Percentiles rank a stretch among this genome's conserved stretches.
phyloP scores from a whole-genome alignment of 257 asterid species.

The Nicotiana benthamiana region DNA sequence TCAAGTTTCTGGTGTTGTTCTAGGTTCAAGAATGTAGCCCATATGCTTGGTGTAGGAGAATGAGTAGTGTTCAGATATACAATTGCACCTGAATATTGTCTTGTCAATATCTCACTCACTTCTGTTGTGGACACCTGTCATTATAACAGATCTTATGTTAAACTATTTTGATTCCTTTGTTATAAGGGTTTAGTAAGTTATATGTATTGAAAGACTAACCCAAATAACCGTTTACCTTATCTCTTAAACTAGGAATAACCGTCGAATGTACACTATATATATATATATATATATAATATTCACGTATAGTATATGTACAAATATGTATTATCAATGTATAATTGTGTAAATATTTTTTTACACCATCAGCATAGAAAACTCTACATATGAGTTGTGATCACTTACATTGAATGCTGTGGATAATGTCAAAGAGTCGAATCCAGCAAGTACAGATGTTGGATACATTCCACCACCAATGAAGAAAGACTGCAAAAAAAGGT shows the following conservation, averaged over 20 bases:
- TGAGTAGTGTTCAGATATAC: conserved; percentile 24
- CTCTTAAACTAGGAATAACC: no score
- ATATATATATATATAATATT: no score
- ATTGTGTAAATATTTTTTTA: no score
- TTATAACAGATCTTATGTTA: not conserved
- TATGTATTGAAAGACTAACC: no score
- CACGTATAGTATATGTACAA: no score
- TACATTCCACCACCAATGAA: conserved; percentile 69
- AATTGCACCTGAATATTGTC: conserved; percentile 49
- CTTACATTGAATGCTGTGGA: conserved; percentile 77
- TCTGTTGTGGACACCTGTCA: conserved; percentile 49
- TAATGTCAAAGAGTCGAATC: conserved; percentile 59
- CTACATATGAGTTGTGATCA: not conserved
- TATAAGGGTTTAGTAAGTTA: no score
- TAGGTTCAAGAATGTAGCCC: conserved; percentile 50
- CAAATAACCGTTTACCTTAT: no score
- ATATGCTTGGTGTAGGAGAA: conserved; percentile 33
- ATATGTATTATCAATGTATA: no score
- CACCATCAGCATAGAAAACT: no score
- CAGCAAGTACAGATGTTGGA: conserved; percentile 70
- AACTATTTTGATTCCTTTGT: no score
- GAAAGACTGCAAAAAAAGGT: conserved; percentile 46
- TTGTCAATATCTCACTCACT: conserved; percentile 30
- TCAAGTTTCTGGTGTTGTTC: conserved; percentile 27
- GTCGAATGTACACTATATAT: no score